Evolutionary conservation across 1,284 basidiomycete genomes (phyloP), one percentile per base, ranked within the genome.

Genomic region (Clitocybe nebularis): DNA sequence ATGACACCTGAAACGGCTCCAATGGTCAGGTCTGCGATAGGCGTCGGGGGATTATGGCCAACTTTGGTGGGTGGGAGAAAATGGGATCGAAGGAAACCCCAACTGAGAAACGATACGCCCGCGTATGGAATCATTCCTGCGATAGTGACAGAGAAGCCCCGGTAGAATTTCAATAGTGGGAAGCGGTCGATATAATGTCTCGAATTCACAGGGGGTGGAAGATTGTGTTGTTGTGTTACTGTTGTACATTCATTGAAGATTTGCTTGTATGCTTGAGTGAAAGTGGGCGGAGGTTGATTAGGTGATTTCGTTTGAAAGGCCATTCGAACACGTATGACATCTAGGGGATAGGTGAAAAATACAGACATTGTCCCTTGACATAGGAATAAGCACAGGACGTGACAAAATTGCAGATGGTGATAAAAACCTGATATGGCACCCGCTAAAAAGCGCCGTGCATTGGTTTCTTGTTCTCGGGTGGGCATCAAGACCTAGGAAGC

Each of bases 41-140:
- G 69, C 25, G 69, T 74, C 6, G 66, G 62, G 28, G 63, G 50
- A 30, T 46, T 51, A 49, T 65, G 53, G 5, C 68, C 66, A 47
- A 63, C 55, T 36, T 65, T 67, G 50, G 69, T 52, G 45, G 60
- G 55, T 23, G 77, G 77, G 19, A 84, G 66, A 44, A 91, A 69
- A 41, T 70, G 69, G 3, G 85, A 72, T 51, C 89, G 86, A 33
- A 94, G 75, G 50, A 79, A 86, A 29, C 89, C 93, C 84, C 92
- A 97, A 14, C 85, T 84, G 41, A 99, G 77, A 71, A 99, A 99
- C 8, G 89, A 92, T 1, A 93, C 93, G 5, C 96, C 96, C 1
- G 94, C 93, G 57, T 99, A 99, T 0, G 96, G 96, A 13, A 99
- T 74, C 81, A 98, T 98, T 30, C 93, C 93, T 16, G 80, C 63